Evolutionary conservation across 1,284 basidiomycete species (phyloP).

Genomic region (Hymenochaete sp.): DNA sequence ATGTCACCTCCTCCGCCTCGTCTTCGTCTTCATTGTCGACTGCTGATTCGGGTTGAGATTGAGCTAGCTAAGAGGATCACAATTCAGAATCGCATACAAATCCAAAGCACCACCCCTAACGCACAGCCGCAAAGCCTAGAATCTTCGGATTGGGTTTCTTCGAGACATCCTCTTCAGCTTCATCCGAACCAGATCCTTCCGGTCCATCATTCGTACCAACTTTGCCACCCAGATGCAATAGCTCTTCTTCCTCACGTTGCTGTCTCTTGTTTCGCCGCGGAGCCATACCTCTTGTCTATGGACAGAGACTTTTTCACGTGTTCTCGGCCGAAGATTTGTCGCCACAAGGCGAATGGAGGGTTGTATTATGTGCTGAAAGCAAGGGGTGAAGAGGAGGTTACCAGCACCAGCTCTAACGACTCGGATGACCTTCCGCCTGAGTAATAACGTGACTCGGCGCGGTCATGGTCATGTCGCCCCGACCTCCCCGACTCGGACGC

Average conservation of each 20-base stretch:
- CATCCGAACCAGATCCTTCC: constrained; percentile 26
- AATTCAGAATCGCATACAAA: neutral
- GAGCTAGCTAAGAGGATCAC: constrained; percentile 16
- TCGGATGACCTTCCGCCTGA: too few species aligned
- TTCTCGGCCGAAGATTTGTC: too few species aligned
- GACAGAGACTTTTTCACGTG: too few species aligned
- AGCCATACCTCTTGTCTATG: too few species aligned
- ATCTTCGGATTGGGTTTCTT: constrained; percentile 26
- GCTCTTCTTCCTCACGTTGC: constrained; percentile 75
- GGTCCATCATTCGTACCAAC: constrained; percentile 23
- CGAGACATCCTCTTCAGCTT: constrained; percentile 23
- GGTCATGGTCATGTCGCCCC: too few species aligned
- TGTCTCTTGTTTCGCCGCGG: constrained; percentile 79
- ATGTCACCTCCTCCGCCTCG: constrained; percentile 32
- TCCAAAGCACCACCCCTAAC: too few species aligned
- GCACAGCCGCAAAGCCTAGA: constrained; percentile 50
- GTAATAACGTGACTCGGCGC: too few species aligned
- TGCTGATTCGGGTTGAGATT: constrained; percentile 27
- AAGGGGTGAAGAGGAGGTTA: too few species aligned
- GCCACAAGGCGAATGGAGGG: too few species aligned
- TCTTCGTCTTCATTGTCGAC: constrained; percentile 29
- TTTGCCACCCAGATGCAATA: constrained; percentile 40
- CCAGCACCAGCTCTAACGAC: too few species aligned
- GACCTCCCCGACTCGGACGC: too few species aligned
- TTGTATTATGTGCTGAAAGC: too few species aligned